These are phyloP conservation scores for Vigna mungo DNA, from an alignment of 306 rosid genomes.

Conservation along the genomic window DNA sequence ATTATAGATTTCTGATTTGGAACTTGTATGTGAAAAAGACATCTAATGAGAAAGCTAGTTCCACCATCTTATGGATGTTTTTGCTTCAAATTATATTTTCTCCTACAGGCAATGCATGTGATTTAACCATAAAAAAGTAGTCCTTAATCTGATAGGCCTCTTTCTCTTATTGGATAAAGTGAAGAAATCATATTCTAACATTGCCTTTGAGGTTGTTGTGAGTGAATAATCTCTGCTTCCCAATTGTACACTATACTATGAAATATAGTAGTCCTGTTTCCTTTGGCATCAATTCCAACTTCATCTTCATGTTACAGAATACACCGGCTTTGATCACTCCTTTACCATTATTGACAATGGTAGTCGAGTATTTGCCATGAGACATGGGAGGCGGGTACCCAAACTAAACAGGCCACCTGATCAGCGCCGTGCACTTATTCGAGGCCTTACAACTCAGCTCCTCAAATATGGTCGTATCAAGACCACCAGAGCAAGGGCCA, in stretches of 20 bases:
- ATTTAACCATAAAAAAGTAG: background rate
- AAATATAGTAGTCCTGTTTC: slow-evolving; percentile 18
- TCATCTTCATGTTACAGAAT: slow-evolving; percentile 57
- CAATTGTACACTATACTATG: slow-evolving; percentile 14
- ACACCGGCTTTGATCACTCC: slow-evolving; percentile 51
- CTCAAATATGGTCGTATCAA: slow-evolving; percentile 93
- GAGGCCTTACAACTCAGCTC: slow-evolving; percentile 95
- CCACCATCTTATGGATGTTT: background rate
- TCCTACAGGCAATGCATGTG: background rate
- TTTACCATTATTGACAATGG: slow-evolving; percentile 72
- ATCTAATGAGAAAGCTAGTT: background rate
- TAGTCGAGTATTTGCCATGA: slow-evolving; percentile 80
- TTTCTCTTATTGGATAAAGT: slow-evolving; percentile 18
- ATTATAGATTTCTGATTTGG: background rate
- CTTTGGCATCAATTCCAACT: slow-evolving; percentile 23
- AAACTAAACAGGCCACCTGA: slow-evolving; percentile 97
- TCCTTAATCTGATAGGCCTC: background rate
- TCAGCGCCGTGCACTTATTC: slow-evolving; percentile 85
- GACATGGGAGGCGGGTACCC: slow-evolving; percentile 90
- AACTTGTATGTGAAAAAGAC: background rate
- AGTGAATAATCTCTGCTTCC: slow-evolving; percentile 27
- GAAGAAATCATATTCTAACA: slow-evolving; percentile 6
- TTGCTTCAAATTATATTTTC: background rate
- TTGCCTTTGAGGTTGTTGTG: slow-evolving; percentile 33
- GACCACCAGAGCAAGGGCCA: slow-evolving; percentile 95